Evolutionary conservation across 495 filamentous ascomycete genomes (phyloP), one percentile per base, ranked within the genome.

Genomic region (Penicillium alfredii): DNA sequence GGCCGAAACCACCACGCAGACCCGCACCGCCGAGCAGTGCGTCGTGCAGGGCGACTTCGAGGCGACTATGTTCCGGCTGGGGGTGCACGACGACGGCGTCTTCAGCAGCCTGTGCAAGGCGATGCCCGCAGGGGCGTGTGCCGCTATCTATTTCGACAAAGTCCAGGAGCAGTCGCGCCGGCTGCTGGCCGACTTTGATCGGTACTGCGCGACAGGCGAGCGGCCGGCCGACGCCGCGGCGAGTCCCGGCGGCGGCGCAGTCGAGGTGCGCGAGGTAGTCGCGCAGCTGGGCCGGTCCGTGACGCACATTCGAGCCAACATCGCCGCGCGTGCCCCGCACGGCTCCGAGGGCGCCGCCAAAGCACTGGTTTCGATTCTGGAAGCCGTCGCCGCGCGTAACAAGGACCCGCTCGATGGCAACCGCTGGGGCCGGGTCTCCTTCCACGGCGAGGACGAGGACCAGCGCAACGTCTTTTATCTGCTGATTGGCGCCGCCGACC

Each of bases 41-140:
- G 61, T 71, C 10, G 62, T 72, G 7, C 69, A 68, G 37, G 64
- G 63, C 2, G 66, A 71, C 33, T 59, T 74, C n/a, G 64, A 67
- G 34, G 63, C 63, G 11, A 76, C 72, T 1, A 58, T 73, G 27
- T 74, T 73, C 49, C 56, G 66, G 6, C 61, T 75, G 0, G 69
- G 69, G 5, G 58, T 73, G 4, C 60, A 67, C 37, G 67, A 74
- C 33, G 58, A 70, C 20, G 49, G 55, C 12, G 60, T 74, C 33
- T 72, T 60, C 40, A 47, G 44, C 17, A 66, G 59, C 37, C 55
- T 76, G 8, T 68, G 65, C 43, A 65, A 68, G 35, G 62, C 61
- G 1, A 68, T 74, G 58, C 67, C 67, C 1, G 44, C 55, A 6
- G 66, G 66, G 1, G 61, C 64, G 6, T 68, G 71, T 45, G 68